Evolutionary conservation across 306 rosid species (phyloP).

Genomic region (Fragaria vesca): DNA sequence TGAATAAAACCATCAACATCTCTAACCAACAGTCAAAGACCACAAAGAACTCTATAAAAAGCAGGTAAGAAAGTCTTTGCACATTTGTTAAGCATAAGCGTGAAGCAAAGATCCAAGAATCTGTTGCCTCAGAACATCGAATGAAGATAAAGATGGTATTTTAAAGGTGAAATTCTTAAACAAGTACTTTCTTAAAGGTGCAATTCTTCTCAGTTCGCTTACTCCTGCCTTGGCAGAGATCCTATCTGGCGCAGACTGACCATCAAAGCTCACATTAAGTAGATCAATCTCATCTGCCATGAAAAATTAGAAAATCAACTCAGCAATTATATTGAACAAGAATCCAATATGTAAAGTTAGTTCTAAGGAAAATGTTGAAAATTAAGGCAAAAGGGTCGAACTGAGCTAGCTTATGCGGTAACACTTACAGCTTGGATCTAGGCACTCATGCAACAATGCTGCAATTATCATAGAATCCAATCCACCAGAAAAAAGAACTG

Average conservation of each 20-base stretch:
- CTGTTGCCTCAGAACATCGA: neutral
- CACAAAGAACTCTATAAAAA: neutral
- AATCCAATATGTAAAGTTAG: conserved; percentile 19
- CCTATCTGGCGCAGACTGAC: conserved; percentile 83
- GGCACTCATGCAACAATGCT: conserved; percentile 76
- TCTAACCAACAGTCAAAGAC: neutral
- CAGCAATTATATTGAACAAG: conserved; percentile 12
- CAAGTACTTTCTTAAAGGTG: conserved; percentile 76
- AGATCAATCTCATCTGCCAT: conserved; percentile 83
- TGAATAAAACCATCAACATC: neutral
- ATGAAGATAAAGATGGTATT: conserved; percentile 34
- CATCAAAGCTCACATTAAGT: conserved; percentile 91
- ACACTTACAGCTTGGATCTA: conserved; percentile 72
- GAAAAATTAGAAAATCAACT: conserved; percentile 31
- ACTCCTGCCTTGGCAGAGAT: conserved; percentile 82
- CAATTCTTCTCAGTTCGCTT: conserved; percentile 62
- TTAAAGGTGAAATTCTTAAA: conserved; percentile 65
- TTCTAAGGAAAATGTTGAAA: conserved; percentile 19
- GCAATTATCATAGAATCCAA: conserved; percentile 98
- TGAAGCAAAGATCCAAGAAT: neutral
- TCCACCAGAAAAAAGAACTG: conserved; percentile 94
- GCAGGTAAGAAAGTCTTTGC: neutral
- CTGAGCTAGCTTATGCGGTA: conserved; percentile 23
- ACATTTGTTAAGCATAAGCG: neutral
- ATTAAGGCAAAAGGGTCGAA: neutral